phyloP scores from a whole-genome alignment of 345 rosid genomes.

The Eucalyptus grandis region DNA sequence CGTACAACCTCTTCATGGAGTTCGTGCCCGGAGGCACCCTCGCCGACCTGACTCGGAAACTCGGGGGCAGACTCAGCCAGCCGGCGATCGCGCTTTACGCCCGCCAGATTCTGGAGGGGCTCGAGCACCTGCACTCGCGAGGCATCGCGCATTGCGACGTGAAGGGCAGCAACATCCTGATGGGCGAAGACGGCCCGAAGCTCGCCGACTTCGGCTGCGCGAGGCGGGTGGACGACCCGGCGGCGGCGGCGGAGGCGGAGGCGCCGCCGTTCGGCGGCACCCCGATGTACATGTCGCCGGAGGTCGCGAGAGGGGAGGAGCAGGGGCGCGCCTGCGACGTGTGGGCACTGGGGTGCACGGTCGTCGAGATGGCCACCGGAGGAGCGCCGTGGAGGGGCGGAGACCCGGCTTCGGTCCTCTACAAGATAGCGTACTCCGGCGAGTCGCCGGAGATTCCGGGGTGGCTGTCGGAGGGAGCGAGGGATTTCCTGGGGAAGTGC shows the following conservation, averaged over 20 bases:
- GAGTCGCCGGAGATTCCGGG: conserved; percentile 37
- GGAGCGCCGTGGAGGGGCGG: conserved; percentile 25
- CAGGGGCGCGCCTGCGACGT: conserved; percentile 55
- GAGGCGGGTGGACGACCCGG: conserved; percentile 12
- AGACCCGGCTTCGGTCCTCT: conserved; percentile 28
- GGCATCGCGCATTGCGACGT: conserved; percentile 72
- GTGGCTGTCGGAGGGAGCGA: conserved; percentile 31
- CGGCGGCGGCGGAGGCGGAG: neutral
- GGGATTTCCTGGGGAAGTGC: conserved; percentile 55
- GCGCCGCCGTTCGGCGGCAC: conserved; percentile 36
- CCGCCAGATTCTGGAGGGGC: conserved; percentile 39
- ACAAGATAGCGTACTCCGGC: conserved; percentile 32
- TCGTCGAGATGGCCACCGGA: conserved; percentile 71
- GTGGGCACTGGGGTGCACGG: conserved; percentile 71
- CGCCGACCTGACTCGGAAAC: conserved; percentile 10
- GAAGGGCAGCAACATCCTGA: conserved; percentile 51
- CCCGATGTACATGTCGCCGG: conserved; percentile 77
- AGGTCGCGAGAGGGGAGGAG: conserved; percentile 79
- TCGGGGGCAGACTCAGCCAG: conserved; percentile 27
- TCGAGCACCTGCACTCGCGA: conserved; percentile 43
- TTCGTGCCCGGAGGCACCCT: conserved; percentile 52
- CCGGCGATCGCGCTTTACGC: conserved; percentile 27
- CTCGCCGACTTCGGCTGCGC: conserved; percentile 79
- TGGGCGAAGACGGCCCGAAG: conserved; percentile 34
- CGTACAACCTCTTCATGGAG: conserved; percentile 65